Conservation (phyloP, 345 rosid genomes). For the Hirschfeldia incana region DNA sequence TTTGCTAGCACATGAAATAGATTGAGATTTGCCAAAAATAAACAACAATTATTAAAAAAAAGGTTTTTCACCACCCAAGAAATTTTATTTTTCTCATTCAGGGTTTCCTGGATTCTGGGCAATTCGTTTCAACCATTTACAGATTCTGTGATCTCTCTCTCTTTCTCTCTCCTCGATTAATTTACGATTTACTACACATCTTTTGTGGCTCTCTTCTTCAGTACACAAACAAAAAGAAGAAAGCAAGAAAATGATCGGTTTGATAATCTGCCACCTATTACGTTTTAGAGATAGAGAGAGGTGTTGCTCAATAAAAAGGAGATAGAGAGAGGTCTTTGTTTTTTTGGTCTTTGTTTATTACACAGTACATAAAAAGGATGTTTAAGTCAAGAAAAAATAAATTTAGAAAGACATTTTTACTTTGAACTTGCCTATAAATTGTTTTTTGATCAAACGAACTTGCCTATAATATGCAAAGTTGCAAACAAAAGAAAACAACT, state of each 20-base stretch:
- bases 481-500: neutral
- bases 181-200: neutral
- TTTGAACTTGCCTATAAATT: neutral
- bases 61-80: neutral
- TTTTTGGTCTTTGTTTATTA: conserved; percentile 19
- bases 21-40: conserved; percentile 25
- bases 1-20: conserved; percentile 38
- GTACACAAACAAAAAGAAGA: neutral
- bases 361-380: neutral
- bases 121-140: conserved; percentile 50
- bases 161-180: conserved; percentile 30
- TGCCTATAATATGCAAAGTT: too few species aligned
- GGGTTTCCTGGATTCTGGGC: conserved; percentile 50
- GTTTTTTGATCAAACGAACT: neutral
- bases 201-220: neutral
- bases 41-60: conserved; percentile 8
- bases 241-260: neutral
- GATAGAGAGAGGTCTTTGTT: too few species aligned
- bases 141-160: conserved; percentile 15
- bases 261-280: conserved; percentile 17
- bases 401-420: conserved; percentile 5
- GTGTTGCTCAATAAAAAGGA: neutral
- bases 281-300: neutral
- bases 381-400: neutral
- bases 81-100: neutral